Conservation (phyloP, 2,329 filamentous ascomycete genomes). For the Cercospora zeae-maydis region DNA sequence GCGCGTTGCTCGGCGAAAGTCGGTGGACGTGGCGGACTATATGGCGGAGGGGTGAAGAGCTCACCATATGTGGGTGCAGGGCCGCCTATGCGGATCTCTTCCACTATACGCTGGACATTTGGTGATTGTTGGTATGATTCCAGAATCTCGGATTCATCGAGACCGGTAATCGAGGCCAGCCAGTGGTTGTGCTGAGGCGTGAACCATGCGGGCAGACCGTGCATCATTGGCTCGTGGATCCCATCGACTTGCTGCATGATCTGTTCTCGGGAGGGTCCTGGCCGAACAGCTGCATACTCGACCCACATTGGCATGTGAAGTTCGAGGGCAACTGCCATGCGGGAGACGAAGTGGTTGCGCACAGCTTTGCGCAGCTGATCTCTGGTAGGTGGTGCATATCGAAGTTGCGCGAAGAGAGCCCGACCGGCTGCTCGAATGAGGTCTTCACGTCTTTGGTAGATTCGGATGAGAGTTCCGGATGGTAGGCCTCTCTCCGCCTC, state of each 20-base stretch:
- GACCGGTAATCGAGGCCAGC: not conserved
- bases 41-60: not conserved
- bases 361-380: not conserved
- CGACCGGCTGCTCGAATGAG: not conserved
- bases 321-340: not conserved
- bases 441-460: not conserved
- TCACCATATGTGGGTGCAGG: not conserved
- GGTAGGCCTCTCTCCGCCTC: not conserved
- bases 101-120: not conserved
- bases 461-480: not conserved
- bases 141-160: not conserved
- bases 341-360: not conserved
- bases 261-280: not conserved
- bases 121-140: not conserved
- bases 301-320: not conserved
- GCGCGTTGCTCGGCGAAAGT: not conserved
- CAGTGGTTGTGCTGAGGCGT: constrained; percentile 1
- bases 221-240: not conserved
- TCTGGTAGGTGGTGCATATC: not conserved
- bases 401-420: not conserved
- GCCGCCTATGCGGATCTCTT: not conserved
- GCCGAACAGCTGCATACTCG: not conserved
- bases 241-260: not conserved
- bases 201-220: constrained; percentile 1
- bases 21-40: not conserved